Percentiles rank a stretch among this genome's conserved stretches.
Evolutionary conservation across 176 grass and related monocot species (phyloP).

Genomic region (Triticum turgidum): DNA sequence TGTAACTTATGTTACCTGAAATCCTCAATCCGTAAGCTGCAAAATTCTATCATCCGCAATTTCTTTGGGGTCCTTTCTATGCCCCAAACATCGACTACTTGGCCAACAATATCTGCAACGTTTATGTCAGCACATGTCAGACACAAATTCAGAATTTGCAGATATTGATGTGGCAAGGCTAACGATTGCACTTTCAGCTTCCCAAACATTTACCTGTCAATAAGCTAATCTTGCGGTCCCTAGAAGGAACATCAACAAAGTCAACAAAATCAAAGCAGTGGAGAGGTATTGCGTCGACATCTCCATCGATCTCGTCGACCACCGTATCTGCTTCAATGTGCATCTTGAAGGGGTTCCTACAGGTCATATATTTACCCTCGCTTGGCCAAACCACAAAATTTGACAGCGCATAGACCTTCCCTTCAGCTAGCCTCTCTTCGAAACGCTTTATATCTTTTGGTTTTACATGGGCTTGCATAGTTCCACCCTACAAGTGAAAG

Average conservation of each 20-base stretch:
- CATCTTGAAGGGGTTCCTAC: constrained; percentile 6
- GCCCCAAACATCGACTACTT: background rate
- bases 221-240: background rate
- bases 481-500: constrained; percentile 27
- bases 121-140: background rate
- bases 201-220: constrained; percentile 7
- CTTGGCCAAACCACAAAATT: background rate
- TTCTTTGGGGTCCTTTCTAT: background rate
- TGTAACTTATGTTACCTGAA: constrained; percentile 7
- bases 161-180: background rate
- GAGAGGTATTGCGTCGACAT: background rate
- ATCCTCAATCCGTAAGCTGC: background rate
- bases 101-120: constrained; percentile 21
- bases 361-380: background rate
- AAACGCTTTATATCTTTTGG: background rate
- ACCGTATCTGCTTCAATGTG: background rate
- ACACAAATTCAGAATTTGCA: background rate
- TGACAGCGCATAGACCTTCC: constrained; percentile 15
- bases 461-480: constrained; percentile 25
- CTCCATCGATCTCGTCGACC: background rate
- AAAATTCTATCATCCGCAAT: background rate
- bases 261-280: constrained; percentile 27
- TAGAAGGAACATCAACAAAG: background rate
- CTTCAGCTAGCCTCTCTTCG: background rate
- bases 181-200: background rate